Base-by-base conservation (phyloP, 2,329 filamentous ascomycete species). In the Sporothrix brunneoviolacea region DNA sequence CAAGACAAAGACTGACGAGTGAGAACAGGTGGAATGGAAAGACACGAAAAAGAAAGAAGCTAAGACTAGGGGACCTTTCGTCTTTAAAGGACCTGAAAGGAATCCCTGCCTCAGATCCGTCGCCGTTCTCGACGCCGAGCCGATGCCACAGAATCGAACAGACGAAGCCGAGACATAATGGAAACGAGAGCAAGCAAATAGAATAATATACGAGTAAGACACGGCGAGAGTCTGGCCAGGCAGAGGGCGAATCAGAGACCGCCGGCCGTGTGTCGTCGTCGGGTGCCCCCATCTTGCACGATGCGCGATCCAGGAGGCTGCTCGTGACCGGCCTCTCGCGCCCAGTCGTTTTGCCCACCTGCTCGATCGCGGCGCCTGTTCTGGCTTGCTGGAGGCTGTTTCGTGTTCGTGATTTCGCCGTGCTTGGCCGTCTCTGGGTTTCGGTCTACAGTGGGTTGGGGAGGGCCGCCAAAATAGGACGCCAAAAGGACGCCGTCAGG, bases 341-440 rank as follows among this genome's bases (percentile, higher is more conserved):
- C 47, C 55, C 53, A 57, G 55, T 57, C 55, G 43, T 55, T 55
- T 38, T 46, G 55, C 50, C 55, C 55, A 57, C 55, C 55, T 57
- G 55, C 55, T 50, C 53, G 16, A 36, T 22, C 16, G 27, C 18
- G 30, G 39, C 41, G 35, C 16, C 33, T 18, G 40, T 32, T 36
- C 40, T 42, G 45, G 43, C 27, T 16, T 10, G 43, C 24, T 27
- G 16, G 10, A 21, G 43, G 30, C n/a, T 35, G 41, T 44, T 24
- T 44, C 41, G 30, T n/a, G 22, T 28, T 33, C 7, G 28, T 35
- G 28, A 21, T 44, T 28, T n/a, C 16, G 43, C 15, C 43, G 43
- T 28, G 10, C 8, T 24, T 15, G 30, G n/a, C n/a, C n/a, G n/a
- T n/a, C n/a, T n/a, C n/a, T n/a, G n/a, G n/a, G n/a, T n/a, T n/a